phyloP scores from a whole-genome alignment of 148 eudicot species.

The Bassia scoparia region DNA sequence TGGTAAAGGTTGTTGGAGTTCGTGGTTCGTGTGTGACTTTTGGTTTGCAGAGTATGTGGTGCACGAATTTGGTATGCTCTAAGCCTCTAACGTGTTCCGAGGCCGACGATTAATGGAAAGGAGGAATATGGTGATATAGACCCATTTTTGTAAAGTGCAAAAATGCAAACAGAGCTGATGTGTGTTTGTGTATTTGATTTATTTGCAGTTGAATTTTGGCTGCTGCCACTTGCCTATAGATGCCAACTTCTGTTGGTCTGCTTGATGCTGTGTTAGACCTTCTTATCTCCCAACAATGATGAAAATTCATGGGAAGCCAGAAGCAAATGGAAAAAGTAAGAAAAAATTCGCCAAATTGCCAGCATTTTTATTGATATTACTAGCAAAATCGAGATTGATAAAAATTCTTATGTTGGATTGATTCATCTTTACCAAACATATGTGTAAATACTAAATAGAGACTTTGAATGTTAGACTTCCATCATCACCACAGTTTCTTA shows the following conservation, averaged over 20 bases:
- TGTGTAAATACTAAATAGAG: background rate
- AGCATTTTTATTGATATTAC: background rate
- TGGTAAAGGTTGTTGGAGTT: too few species aligned
- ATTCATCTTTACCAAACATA: background rate
- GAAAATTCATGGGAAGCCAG: constrained; percentile 85
- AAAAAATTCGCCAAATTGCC: background rate
- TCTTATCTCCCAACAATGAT: constrained; percentile 94
- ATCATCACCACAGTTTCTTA: background rate
- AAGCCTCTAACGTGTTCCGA: background rate
- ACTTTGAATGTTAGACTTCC: background rate
- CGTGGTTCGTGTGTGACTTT: background rate
- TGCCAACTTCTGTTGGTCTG: constrained; percentile 68
- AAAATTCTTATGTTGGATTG: too few species aligned
- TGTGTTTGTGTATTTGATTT: constrained; percentile 1
- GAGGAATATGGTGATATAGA: background rate
- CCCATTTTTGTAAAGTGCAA: too few species aligned
- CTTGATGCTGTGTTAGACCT: constrained; percentile 97
- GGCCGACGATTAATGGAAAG: background rate
- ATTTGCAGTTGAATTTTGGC: constrained; percentile 73
- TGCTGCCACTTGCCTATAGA: constrained; percentile 81
- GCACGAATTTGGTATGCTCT: too few species aligned
- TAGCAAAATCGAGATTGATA: background rate
- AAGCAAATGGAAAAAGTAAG: constrained; percentile 72
- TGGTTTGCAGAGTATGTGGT: too few species aligned
- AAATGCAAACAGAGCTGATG: constrained; percentile 11